phyloP scores from a whole-genome alignment of 192 early-diverging fungal genomes.

The Coemansia asiatica region DNA sequence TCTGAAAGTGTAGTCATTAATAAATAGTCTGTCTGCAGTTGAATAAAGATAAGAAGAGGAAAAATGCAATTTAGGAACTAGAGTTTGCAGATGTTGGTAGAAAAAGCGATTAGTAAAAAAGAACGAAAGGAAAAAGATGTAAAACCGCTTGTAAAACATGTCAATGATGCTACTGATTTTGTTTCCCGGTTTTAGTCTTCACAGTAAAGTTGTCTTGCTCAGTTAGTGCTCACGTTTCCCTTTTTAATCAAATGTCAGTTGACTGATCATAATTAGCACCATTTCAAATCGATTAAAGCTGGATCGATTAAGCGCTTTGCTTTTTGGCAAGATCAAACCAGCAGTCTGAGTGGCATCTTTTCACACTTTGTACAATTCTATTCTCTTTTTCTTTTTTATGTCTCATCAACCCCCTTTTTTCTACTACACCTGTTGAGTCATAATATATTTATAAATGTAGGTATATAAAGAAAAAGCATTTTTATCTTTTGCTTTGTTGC shows the following conservation, averaged over 20 bases:
- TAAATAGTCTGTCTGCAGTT: background rate
- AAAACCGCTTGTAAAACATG: too few species aligned
- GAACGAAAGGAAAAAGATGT: too few species aligned
- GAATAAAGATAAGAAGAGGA: background rate
- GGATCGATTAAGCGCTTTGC: background rate
- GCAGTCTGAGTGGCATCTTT: background rate
- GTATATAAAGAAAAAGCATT: background rate
- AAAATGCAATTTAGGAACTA: background rate
- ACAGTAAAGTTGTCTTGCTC: too few species aligned
- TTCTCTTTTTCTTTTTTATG: background rate
- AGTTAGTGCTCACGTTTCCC: too few species aligned
- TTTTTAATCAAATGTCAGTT: background rate
- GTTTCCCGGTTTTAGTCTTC: too few species aligned
- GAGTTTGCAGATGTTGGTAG: background rate
- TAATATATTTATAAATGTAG: background rate
- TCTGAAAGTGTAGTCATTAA: slow-evolving; percentile 4
- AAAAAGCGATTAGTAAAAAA: background rate
- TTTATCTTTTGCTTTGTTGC: background rate
- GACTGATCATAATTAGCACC: too few species aligned
- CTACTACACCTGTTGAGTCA: background rate
- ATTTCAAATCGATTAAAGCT: too few species aligned
- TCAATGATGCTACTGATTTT: too few species aligned
- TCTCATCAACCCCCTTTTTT: background rate
- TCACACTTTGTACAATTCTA: background rate
- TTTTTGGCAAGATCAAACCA: too few species aligned